Evolutionary conservation across 75 land plant species (phyloP).

Genomic region (Adiantum capillusveneris): DNA sequence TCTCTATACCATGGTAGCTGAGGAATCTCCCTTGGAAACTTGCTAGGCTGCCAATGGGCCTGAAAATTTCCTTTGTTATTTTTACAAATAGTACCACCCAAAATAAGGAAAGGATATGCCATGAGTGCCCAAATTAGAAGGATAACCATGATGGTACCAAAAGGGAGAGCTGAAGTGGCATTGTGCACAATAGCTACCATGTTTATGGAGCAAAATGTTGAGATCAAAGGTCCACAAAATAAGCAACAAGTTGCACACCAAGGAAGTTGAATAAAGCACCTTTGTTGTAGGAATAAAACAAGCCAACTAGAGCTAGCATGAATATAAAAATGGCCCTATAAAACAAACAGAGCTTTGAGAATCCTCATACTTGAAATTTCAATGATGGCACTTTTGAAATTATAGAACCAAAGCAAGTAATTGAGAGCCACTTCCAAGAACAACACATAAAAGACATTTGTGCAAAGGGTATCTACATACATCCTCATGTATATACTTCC

Average conservation of each 20-base stretch:
- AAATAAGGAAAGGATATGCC: slow-evolving; percentile 57
- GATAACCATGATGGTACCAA: slow-evolving; percentile 53
- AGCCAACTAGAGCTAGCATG: slow-evolving; percentile 46
- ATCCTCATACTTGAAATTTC: too few relatives aligned
- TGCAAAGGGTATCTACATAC: slow-evolving; percentile 62
- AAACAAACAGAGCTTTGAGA: too few relatives aligned
- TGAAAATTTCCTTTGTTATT: slow-evolving; percentile 65
- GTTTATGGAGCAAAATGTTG: slow-evolving; percentile 53
- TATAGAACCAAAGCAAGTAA: slow-evolving; percentile 26
- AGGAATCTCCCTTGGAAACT: slow-evolving; percentile 72
- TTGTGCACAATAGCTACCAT: slow-evolving; percentile 49
- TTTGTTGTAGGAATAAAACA: slow-evolving; percentile 56
- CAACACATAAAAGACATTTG: slow-evolving; percentile 59
- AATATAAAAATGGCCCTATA: slow-evolving; percentile 36
- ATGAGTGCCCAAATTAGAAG: slow-evolving; percentile 67
- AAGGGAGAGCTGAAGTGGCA: slow-evolving; percentile 65
- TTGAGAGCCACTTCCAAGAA: slow-evolving; percentile 72
- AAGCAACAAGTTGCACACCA: slow-evolving; percentile 54
- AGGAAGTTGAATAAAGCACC: slow-evolving; percentile 42
- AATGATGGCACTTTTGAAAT: background rate
- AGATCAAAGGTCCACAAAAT: slow-evolving; percentile 54
- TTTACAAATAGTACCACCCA: slow-evolving; percentile 73
- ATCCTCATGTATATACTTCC: slow-evolving; percentile 88
- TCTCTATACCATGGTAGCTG: slow-evolving; percentile 64
- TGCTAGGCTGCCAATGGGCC: slow-evolving; percentile 60